A percentile compares a stretch with the other conserved stretches of the same genome.
Evolutionary conservation across 1,139 yeast genomes (phyloP).

Genomic region (Candida sojae): DNA sequence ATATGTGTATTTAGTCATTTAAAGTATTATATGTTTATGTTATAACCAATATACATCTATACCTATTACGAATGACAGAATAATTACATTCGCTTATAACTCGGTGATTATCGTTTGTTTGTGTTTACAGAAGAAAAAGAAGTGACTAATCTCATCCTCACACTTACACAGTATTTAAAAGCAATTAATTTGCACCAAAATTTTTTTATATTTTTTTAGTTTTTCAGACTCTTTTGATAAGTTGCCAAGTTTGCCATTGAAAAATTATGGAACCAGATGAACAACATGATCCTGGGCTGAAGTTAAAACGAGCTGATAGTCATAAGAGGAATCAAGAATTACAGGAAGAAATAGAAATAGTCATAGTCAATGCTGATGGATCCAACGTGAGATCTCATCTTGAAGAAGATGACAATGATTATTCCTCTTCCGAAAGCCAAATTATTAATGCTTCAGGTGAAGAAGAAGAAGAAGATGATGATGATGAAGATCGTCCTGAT

Average conservation of each 20-base stretch:
- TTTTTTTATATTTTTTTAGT: too few relatives aligned
- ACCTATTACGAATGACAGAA: too few relatives aligned
- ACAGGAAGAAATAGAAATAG: not conserved
- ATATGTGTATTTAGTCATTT: not conserved
- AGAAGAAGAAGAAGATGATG: constrained; percentile 9
- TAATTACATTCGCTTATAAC: not conserved
- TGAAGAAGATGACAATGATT: not conserved
- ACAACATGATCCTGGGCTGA: constrained; percentile 13
- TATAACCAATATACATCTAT: too few relatives aligned
- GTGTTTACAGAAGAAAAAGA: not conserved
- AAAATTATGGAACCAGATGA: constrained; percentile 10
- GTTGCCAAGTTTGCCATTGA: not conserved
- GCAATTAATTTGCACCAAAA: too few relatives aligned
- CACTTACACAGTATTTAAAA: too few relatives aligned
- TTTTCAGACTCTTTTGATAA: not conserved
- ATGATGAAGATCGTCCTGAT: constrained; percentile 8
- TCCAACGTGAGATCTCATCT: constrained; percentile 11
- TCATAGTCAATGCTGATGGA: constrained; percentile 7
- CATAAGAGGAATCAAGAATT: not conserved
- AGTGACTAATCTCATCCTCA: not conserved
- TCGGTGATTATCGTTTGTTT: not conserved
- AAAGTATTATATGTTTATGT: not conserved
- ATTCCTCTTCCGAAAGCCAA: constrained; percentile 4
- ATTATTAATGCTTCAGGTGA: constrained; percentile 1
- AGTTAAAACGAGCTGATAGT: not conserved